Evolutionary conservation across 1,139 yeast genomes (phyloP), one percentile per base, ranked within the genome.

Genomic region (Candida smagusa): DNA sequence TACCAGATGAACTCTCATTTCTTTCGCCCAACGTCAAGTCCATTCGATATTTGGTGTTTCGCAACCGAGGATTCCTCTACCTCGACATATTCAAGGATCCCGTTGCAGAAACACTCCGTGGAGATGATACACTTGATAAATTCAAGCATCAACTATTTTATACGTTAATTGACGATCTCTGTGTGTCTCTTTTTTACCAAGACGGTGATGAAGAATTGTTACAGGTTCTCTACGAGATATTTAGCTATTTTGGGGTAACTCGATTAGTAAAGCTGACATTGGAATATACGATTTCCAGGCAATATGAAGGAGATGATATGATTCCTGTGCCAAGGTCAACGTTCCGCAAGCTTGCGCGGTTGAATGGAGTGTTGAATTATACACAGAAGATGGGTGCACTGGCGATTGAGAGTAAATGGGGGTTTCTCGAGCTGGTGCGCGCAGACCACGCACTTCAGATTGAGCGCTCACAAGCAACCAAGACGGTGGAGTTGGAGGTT

Each of bases 11-110:
- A 23, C 47, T 73, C 22, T 55, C 64, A 4, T 64, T 63, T 35
- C 48, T 77, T 9, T 81, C 94, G 0, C 95, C 95, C 1, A 79
- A 83, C 7, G 74, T 88, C 23, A 81, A 82, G 48, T 73, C 81
- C 7, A 66, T 92, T 32, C 72, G 95, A 38, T 89, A 86, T 54
- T 66, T 90, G 48, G 84, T 85, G 0, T 81, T 81, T 56, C 73
- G 96, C 46, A 92, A 92, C 54, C 67, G 95, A 41, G 96, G 96
- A 0, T 72, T 87, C 45, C 68, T 87, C 28, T 76, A 81, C 44
- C 71, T 84, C 40, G 74, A 77, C 25, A 77, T 79, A 37, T 58
- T 65, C 36, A 48, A 41, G 37, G 36, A 39, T 7, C 12, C 34
- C n/a, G n/a, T 27, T 6, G 11, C 33, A 6, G 26, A 9, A 5